Conservation (phyloP, 768 basidiomycete species). For the Phaeotremella fagi region DNA sequence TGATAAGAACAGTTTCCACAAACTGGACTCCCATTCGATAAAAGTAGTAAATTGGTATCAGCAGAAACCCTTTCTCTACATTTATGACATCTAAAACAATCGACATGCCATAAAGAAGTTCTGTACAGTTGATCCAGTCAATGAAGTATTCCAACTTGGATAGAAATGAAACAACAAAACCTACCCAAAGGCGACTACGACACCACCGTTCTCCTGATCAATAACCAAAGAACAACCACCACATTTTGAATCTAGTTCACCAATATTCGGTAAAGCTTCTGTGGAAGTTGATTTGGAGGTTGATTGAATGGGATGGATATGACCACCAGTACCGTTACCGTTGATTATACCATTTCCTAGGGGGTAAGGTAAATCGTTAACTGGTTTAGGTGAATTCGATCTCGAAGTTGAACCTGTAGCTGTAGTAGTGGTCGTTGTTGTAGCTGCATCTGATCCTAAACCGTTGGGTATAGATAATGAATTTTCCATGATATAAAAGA, state of each 20-base stretch:
- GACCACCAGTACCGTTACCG: background rate
- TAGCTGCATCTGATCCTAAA: no score
- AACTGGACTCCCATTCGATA: slow-evolving; percentile 97
- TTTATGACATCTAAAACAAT: slow-evolving; percentile 88
- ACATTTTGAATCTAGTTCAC: slow-evolving; percentile 41
- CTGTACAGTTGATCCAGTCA: slow-evolving; percentile 50
- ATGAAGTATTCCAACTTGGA: no score
- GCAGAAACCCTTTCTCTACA: slow-evolving; percentile 85
- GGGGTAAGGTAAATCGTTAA: background rate
- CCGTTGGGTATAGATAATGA: no score
- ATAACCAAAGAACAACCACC: slow-evolving; percentile 44
- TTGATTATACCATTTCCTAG: background rate
- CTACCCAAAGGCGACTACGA: slow-evolving; percentile 62
- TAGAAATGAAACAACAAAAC: no score
- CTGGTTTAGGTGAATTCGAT: background rate
- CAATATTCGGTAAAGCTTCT: slow-evolving; percentile 26
- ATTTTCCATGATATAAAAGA: no score
- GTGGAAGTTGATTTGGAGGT: background rate
- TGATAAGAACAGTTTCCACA: slow-evolving; percentile 48
- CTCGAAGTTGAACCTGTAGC: background rate
- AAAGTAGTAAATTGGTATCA: slow-evolving; percentile 91
- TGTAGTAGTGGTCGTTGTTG: background rate
- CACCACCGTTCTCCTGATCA: slow-evolving; percentile 48
- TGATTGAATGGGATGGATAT: background rate
- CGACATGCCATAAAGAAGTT: slow-evolving; percentile 75